These are phyloP conservation scores for Reutealis trisperma DNA, from an alignment of 345 rosid species.

Conservation along the genomic window DNA sequence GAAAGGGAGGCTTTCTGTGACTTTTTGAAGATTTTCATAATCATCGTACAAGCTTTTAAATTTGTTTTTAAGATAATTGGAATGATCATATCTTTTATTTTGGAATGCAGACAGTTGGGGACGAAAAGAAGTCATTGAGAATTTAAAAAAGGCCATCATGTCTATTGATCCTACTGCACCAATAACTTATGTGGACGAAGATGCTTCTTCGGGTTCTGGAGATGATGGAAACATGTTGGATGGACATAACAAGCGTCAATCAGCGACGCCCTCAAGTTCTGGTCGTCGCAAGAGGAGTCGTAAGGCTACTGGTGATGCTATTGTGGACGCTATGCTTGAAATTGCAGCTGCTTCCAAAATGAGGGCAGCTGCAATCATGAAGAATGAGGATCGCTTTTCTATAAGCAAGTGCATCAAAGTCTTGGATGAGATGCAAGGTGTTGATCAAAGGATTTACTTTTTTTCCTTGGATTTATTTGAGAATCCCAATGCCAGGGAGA, in stretches of 20 bases:
- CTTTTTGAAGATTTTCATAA: neutral
- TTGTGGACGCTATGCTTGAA: slow-evolving; percentile 88
- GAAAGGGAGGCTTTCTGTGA: too few relatives aligned
- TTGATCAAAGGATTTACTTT: slow-evolving; percentile 64
- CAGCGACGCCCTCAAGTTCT: slow-evolving; percentile 42
- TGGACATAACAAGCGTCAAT: slow-evolving; percentile 56
- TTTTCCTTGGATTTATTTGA: slow-evolving; percentile 78
- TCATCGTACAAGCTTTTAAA: neutral
- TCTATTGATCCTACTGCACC: slow-evolving; percentile 37
- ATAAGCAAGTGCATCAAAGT: slow-evolving; percentile 85
- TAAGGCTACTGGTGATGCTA: slow-evolving; percentile 78
- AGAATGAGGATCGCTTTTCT: slow-evolving; percentile 69
- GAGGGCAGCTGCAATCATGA: slow-evolving; percentile 71
- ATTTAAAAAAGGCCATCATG: slow-evolving; percentile 7
- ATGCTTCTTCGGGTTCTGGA: slow-evolving; percentile 61
- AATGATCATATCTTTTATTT: neutral
- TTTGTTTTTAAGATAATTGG: neutral
- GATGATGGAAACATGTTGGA: slow-evolving; percentile 56
- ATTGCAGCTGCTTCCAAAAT: slow-evolving; percentile 81
- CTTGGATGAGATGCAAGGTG: slow-evolving; percentile 73
- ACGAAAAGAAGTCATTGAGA: neutral
- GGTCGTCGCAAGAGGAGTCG: slow-evolving; percentile 65
- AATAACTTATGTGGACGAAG: slow-evolving; percentile 50
- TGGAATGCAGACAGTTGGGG: neutral
- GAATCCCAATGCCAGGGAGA: slow-evolving; percentile 66